Evolutionary conservation across 1,139 yeast genomes (phyloP), one percentile per base, ranked within the genome.

Genomic region (Geotrichum restrictum): DNA sequence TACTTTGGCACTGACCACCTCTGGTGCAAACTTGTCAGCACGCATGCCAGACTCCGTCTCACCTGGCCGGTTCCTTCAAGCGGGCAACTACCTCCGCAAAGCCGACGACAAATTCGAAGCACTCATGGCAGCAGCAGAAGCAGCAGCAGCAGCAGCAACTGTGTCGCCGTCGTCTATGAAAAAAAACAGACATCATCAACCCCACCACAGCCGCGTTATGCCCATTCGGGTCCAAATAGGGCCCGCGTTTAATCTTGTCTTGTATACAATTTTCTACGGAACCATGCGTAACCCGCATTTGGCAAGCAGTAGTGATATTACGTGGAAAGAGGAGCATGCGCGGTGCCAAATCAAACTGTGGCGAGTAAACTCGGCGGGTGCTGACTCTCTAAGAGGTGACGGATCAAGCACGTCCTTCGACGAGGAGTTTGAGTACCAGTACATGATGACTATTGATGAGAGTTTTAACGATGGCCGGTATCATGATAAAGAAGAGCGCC

Each of bases 241-340:
- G 0, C 89, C 89, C 0, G 60, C 62, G 0, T 85, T 85, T 66
- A 77, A 75, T 53, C 67, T 83, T 47, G 83, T 80, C 2, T 69
- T 80, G 60, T 87, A 80, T 61, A 75, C 88, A 1, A 77, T 87
- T 3, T 86, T 85, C 60, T 82, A 82, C 61, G 83, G 83, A 55
- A 79, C 84, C 3, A 73, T 60, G 5, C 59, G 80, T 43, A 64
- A 80, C 52, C 64, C 74, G 43, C 59, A 62, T 14, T 56, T 59
- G 64, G 70, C 67, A 56, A 74, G 69, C 34, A 59, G 63, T 10
- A 63, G 63, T 34, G 76, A 76, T 45, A 77, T 85, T 1, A 75
- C 80, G 2, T 86, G 95, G 95, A 84, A 83, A 60, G 95, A 86
- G 61, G 84, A 83, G 54, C 81, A 72, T 67, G 83, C 88, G 6